Evolutionary conservation across 2,329 filamentous ascomycete genomes (phyloP), one percentile per base, ranked within the genome.

Genomic region (Orbilia javanica): DNA sequence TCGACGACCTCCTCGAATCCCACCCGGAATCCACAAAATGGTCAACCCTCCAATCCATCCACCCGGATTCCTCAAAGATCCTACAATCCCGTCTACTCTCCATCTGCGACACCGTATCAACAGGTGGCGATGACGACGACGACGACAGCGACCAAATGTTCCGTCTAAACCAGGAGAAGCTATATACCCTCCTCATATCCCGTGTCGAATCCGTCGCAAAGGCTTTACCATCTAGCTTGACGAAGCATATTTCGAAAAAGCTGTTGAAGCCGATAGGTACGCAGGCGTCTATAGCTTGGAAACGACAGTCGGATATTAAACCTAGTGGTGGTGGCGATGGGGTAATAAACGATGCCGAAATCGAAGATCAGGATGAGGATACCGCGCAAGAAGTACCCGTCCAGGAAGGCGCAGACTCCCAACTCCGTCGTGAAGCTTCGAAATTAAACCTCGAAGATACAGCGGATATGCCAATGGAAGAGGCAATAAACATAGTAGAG

Each of bases 141-240:
- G n/a, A n/a, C n/a, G n/a, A n/a, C n/a, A n/a, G n/a, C n/a, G n/a
- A 97, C 83, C 89, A 85, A 68, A 93, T 97, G 92, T 97, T 92
- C 84, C 89, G 93, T 11, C 85, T 97, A 25, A 96, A 87, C 81
- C 88, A 92, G 81, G 85, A 87, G 11, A 97, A 94, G 82, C 87
- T 97, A 0, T 82, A 91, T 5, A 82, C 50, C 6, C 42, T 68
- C 18, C 62, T 78, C 18, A 53, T 78, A 18, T 78, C 74, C 36
- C 67, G 74, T n/a, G 74, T 78, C 25, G 67, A 78, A 71, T 11
- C 62, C 1, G 67, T 68, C 22, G 74, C 74, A 34, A 78, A 72
- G 27, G 50, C 67, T 20, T 63, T 78, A 4, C 74, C 74, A 1
- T 15, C 62, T 1, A 72, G 67, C 20, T 53, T 78, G 8, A 55